A percentile compares a stretch with the other conserved stretches of the same genome.
Evolutionary conservation across 179 eudicot genomes (phyloP).

Genomic region (Beta macrorhiza): DNA sequence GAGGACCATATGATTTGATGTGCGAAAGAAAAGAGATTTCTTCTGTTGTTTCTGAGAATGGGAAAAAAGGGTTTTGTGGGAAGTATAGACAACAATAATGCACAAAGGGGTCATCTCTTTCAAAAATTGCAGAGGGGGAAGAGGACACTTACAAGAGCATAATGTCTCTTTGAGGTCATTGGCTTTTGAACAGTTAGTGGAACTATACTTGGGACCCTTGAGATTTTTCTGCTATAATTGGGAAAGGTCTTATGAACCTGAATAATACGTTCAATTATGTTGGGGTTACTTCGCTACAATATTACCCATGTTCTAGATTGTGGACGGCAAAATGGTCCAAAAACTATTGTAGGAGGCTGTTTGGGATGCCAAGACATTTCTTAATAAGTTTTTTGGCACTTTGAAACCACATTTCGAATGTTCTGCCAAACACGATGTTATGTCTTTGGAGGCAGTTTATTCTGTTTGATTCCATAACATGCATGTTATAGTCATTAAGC

Average conservation of each 20-base stretch:
- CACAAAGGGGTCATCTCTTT: not conserved
- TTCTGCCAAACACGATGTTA: not conserved
- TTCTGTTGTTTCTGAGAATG: not conserved
- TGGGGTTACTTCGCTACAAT: not conserved
- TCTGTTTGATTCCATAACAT: not conserved
- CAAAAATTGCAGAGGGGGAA: not conserved
- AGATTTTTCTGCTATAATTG: too few species aligned
- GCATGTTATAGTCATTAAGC: not conserved
- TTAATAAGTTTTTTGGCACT: not conserved
- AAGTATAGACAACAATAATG: not conserved
- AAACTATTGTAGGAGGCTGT: not conserved
- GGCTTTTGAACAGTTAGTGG: not conserved
- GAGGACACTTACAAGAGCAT: not conserved
- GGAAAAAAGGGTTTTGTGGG: not conserved
- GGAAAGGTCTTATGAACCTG: not conserved
- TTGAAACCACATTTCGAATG: not conserved
- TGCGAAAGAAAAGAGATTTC: too few species aligned
- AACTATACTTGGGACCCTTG: not conserved
- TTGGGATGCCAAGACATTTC: not conserved
- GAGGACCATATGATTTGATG: not conserved
- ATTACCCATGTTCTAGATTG: not conserved
- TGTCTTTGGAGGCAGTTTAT: not conserved
- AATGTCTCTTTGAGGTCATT: not conserved
- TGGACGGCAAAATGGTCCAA: not conserved
- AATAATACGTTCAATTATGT: too few species aligned